Conservation (phyloP, 352 stramenopile genomes). For the Phytophthora cryptogea region DNA sequence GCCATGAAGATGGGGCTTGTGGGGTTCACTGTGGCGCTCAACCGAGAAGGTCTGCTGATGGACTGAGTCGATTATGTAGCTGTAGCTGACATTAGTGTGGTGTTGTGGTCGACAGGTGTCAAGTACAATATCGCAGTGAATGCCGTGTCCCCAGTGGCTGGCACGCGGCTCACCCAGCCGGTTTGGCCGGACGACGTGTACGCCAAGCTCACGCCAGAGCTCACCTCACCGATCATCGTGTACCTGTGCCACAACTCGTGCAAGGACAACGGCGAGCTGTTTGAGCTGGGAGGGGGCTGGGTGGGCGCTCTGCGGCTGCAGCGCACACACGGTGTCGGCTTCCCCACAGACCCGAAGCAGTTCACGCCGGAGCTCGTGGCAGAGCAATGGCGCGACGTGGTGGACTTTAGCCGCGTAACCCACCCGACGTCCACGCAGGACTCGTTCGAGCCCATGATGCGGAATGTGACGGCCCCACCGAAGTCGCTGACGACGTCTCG, state of each 20-base stretch:
- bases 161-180: constrained; percentile 64
- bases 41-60: constrained; percentile 53
- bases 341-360: constrained; percentile 55
- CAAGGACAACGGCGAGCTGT: constrained; percentile 56
- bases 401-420: constrained; percentile 69
- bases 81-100: constrained; percentile 4
- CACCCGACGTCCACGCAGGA: constrained; percentile 73
- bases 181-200: constrained; percentile 71
- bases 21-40: constrained; percentile 70
- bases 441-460: constrained; percentile 79
- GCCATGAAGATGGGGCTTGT: constrained; percentile 79
- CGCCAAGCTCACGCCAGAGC: constrained; percentile 57
- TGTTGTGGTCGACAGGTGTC: constrained; percentile 36
- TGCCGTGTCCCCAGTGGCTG: constrained; percentile 67
- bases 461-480: constrained; percentile 57
- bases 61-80: not conserved
- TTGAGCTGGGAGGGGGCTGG: constrained; percentile 71
- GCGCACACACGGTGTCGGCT: constrained; percentile 71
- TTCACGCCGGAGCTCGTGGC: constrained; percentile 72
- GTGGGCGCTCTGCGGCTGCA: constrained; percentile 67
- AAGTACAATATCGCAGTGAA: constrained; percentile 85
- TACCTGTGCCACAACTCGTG: constrained; percentile 65
- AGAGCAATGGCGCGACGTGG: constrained; percentile 67
- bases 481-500: constrained; percentile 60
- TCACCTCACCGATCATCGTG: constrained; percentile 67